These are phyloP conservation scores for Jackrogersella minutella DNA, from an alignment of 495 filamentous ascomycete genomes.

Conservation along the genomic window DNA sequence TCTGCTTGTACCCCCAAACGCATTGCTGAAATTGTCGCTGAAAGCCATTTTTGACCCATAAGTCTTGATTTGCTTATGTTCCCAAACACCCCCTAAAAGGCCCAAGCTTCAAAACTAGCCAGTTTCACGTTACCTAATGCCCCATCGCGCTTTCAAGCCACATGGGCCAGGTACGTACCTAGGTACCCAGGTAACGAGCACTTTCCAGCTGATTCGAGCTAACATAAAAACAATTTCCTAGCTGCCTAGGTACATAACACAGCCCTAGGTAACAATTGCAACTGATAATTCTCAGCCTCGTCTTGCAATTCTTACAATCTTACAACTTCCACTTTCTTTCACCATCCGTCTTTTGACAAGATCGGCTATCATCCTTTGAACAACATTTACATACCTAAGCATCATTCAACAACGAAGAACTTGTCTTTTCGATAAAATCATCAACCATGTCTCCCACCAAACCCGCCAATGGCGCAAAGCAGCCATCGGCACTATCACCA, in stretches of 20 bases:
- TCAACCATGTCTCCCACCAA: constrained; percentile 29
- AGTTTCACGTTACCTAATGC: no score
- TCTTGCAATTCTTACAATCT: constrained; percentile 18
- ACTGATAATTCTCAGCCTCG: constrained; percentile 34
- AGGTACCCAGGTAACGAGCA: background rate
- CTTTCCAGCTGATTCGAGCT: background rate
- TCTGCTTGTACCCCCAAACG: no score
- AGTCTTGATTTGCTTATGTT: no score
- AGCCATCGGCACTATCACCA: constrained; percentile 20
- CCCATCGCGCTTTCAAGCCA: background rate
- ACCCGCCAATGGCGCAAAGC: constrained; percentile 32
- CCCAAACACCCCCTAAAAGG: no score
- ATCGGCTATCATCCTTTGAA: constrained; percentile 5
- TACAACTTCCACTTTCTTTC: constrained; percentile 21
- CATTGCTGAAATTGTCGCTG: no score
- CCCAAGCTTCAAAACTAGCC: no score
- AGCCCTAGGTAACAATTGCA: background rate
- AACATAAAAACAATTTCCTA: constrained; percentile 2
- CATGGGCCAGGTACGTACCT: no score
- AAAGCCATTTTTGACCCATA: no score
- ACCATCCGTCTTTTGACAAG: constrained; percentile 32
- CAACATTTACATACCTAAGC: constrained; percentile 11
- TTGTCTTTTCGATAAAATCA: background rate
- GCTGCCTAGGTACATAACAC: background rate
- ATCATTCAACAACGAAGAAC: background rate